Conservation (phyloP, 257 asterid genomes). For the Haberlea rhodopensis region DNA sequence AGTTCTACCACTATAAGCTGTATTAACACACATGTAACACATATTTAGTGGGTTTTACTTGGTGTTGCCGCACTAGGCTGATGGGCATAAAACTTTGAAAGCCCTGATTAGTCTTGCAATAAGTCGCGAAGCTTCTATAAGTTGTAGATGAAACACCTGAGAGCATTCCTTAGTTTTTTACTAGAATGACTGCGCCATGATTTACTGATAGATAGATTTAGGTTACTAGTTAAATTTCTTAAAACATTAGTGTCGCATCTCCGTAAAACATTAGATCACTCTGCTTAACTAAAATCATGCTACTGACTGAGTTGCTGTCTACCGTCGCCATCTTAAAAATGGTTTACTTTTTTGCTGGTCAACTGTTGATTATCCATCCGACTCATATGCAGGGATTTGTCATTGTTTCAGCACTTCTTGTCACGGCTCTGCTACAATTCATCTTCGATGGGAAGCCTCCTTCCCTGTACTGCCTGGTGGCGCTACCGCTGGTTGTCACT, state of each 20-base stretch:
- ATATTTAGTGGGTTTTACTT: neutral
- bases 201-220: neutral
- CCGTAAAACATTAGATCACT: neutral
- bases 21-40: neutral
- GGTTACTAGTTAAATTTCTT: neutral
- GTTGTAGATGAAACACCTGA: no score
- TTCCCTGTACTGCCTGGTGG: conserved; percentile 70
- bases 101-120: no score
- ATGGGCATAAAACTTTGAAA: no score
- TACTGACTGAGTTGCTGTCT: neutral
- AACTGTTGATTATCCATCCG: no score
- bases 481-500: conserved; percentile 79
- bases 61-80: no score
- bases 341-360: neutral
- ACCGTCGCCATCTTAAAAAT: neutral
- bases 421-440: conserved; percentile 83
- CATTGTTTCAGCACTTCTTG: conserved; percentile 88
- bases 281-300: neutral
- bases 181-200: conserved; percentile 8
- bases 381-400: conserved; percentile 98
- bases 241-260: no score
- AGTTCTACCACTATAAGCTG: neutral
- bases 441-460: conserved; percentile 86
- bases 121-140: no score
- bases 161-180: no score